These are phyloP conservation scores for Lactarius akahatsu DNA, from an alignment of 768 basidiomycete genomes.

Conservation along the genomic window DNA sequence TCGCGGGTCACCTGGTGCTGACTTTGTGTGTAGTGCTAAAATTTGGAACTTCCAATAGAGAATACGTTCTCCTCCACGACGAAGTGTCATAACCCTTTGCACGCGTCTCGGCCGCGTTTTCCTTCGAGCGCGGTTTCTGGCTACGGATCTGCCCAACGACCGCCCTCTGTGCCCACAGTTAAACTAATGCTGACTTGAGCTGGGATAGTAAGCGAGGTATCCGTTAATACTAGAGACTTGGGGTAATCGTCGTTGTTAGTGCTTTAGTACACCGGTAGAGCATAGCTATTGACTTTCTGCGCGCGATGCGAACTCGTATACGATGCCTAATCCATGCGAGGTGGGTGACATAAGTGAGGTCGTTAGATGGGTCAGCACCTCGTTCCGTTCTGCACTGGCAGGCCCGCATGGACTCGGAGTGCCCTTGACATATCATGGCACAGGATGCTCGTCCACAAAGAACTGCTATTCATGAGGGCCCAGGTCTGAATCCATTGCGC, in stretches of 20 bases:
- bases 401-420: too few relatives aligned
- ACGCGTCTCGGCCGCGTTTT: neutral
- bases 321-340: neutral
- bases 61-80: conserved; percentile 85
- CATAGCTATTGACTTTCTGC: neutral
- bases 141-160: neutral
- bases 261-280: neutral
- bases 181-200: neutral
- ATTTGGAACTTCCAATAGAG: conserved; percentile 76
- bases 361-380: too few relatives aligned
- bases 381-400: too few relatives aligned
- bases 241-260: neutral
- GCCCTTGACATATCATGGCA: neutral
- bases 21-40: conserved; percentile 61
- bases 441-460: neutral
- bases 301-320: neutral
- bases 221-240: neutral
- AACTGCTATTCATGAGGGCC: too few relatives aligned
- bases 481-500: too few relatives aligned
- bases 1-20: conserved; percentile 16
- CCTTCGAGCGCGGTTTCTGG: neutral
- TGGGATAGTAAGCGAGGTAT: neutral
- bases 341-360: neutral
- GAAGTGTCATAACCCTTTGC: conserved; percentile 45
- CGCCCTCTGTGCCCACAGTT: neutral